Evolutionary conservation across 805 yeast species (phyloP).

Genomic region (Saccharomycopsis sp.): DNA sequence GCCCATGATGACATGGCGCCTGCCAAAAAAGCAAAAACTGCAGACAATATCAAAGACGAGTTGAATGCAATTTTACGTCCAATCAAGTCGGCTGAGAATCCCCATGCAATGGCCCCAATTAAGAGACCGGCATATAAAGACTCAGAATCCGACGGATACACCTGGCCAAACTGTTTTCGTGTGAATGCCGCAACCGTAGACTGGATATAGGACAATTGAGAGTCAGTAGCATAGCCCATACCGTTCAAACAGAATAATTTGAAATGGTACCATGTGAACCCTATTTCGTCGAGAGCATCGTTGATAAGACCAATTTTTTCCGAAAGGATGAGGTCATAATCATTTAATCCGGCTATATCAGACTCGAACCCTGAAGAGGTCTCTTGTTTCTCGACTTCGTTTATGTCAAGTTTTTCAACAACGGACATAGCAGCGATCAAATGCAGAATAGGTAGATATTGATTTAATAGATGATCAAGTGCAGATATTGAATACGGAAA

Average conservation of each 20-base stretch:
- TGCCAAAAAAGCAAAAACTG: constrained; percentile 44
- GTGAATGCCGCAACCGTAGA: constrained; percentile 41
- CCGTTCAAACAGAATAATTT: constrained; percentile 47
- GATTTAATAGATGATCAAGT: background rate
- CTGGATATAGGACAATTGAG: constrained; percentile 44
- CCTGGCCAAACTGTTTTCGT: constrained; percentile 40
- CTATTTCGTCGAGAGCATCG: constrained; percentile 50
- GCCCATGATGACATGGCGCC: constrained; percentile 47
- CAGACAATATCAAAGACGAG: constrained; percentile 40
- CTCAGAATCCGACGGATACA: constrained; percentile 40
- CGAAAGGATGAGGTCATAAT: constrained; percentile 32
- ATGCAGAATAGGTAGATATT: background rate
- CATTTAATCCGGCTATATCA: constrained; percentile 16
- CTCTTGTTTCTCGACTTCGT: background rate
- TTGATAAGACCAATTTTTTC: constrained; percentile 39
- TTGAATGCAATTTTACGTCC: constrained; percentile 50
- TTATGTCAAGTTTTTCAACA: background rate
- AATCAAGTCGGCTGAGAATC: constrained; percentile 47
- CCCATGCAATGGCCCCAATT: constrained; percentile 51
- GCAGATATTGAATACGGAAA: background rate
- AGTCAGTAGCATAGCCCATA: constrained; percentile 50
- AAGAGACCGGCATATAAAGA: constrained; percentile 46
- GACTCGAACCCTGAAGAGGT: background rate
- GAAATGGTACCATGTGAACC: constrained; percentile 50
- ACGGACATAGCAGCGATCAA: background rate